Base-by-base conservation (phyloP, 768 basidiomycete genomes). In the Termitomyces sp. region DNA sequence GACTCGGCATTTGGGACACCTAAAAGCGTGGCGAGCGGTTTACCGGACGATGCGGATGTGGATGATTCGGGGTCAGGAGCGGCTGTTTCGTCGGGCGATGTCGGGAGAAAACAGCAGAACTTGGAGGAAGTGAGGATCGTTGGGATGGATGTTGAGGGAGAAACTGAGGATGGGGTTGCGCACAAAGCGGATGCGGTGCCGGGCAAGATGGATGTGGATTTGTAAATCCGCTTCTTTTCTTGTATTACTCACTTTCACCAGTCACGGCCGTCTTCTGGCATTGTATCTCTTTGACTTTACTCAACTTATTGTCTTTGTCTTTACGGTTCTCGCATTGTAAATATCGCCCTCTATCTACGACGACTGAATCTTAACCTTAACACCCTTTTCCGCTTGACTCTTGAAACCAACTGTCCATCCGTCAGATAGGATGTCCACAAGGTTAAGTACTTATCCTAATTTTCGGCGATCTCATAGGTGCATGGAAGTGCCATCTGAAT, bases 161-260 rank as follows among this genome's bases (percentile, higher is more conserved):
- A 49, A 23, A 41, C 29, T 9, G 56, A 56, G 29, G 64, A 62
- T 9, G 57, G 58, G 18, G 29, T 31, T 6, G 20, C 5, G 12
- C 41, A 1, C 3, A 15, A 29, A 18, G 56, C 42, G 16, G 60
- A 59, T 36, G 22, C 42, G 29, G 59, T 56, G 36, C 20, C 54
- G 3, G 55, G 39, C 18, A 64, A 63, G 52, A 70, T 70, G 69
- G 68, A 70, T 25, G 67, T 69, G 9, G 69, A 70, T 55, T 56
- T 33, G 23, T 60, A 38, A 51, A 32, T 31, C 15, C 22, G 10
- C 2, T 23, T 23, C 23, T 5, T 15, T 23, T 13, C 5, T 23
- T 41, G 10, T 22, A 12, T 38, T 38, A 38, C 36, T 38, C 22
- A 42, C 29, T 29, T 29, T 29, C 9, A 29, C 3, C 29, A 29